phyloP scores from a whole-genome alignment of 2,329 filamentous ascomycete genomes.

The Fusarium xylarioides region DNA sequence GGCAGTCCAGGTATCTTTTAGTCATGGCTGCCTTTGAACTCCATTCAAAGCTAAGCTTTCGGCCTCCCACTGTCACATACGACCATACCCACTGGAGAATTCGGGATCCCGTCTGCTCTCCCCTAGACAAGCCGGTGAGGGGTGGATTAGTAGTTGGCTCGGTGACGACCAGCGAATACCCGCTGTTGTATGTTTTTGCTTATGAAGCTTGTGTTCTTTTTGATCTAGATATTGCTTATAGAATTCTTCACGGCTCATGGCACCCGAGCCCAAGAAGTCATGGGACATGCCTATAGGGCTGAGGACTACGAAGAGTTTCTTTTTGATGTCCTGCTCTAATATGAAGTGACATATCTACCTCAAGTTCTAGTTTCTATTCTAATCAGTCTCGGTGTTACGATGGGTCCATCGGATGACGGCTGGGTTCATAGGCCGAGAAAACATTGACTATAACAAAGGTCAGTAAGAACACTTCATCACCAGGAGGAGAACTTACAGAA shows the following conservation, averaged over 20 bases:
- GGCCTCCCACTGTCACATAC: background rate
- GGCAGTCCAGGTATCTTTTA: rapidly evolving
- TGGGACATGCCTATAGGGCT: no score
- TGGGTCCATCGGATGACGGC: conserved; percentile 30
- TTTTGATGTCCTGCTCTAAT: no score
- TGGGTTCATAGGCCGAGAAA: conserved; percentile 38
- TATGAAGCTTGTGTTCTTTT: rapidly evolving
- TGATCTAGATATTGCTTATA: rapidly evolving
- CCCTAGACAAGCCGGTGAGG: background rate
- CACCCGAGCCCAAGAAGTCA: no score
- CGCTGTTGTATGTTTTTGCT: background rate
- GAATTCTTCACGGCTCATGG: rapidly evolving
- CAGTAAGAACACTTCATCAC: rapidly evolving
- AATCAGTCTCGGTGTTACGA: background rate
- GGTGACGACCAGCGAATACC: background rate
- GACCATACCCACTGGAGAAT: background rate
- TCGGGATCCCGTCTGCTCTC: conserved; percentile 3
- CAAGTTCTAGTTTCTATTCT: no score
- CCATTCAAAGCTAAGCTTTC: background rate
- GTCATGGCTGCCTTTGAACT: rapidly evolving
- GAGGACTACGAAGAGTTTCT: no score
- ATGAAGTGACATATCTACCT: no score
- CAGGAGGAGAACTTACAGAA: conserved; percentile 54
- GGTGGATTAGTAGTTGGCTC: background rate
- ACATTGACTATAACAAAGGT: conserved; percentile 24